Evolutionary conservation across 208 protist species (phyloP), one percentile per base, ranked within the genome.

Genomic region (Acanthamoeba culbertsoni): DNA sequence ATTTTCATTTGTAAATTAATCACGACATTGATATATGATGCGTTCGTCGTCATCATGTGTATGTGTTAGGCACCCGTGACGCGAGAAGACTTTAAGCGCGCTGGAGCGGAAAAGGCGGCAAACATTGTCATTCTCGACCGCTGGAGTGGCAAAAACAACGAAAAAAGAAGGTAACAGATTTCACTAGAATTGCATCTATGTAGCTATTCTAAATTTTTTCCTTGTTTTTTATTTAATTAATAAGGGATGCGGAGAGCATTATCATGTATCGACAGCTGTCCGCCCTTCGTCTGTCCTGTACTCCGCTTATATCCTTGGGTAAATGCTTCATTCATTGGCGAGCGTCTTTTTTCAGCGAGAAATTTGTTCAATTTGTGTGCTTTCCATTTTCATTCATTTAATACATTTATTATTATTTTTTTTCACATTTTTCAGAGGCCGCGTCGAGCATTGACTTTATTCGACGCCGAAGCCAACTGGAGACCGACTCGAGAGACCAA

Each of bases 221-320:
- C 5, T 2, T 37, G 33, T 43, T 40, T 33, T 73, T 2, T 6
- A 5, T n/a, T 20, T 23, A n/a, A n/a, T n/a, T n/a, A n/a, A n/a
- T n/a, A 14, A 89, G 51, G 46, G 79, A 89, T 33, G 28, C 48
- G 0, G 79, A 89, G 46, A 48, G 20, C 33, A 63, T 89, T 16
- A 89, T 89, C 35, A 89, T 89, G 79, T 89, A 89, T 37, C 16
- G 55, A 26, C 79, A 43, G 42, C 79, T 89, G 31, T 18, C 55
- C 35, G 79, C 46, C 33, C 46, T 89, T 37, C 55, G 40, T n/a
- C 55, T 89, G 5, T 23, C 35, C 16, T 8, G 55, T n/a, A 63
- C 28, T 45, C 79, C 79, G 18, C 46, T 89, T 48, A 89, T 89
- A 10, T 68, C 79, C 4, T 37, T 89, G 2, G 79, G 79, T 89